Conservation (phyloP, 306 rosid species). For the Alnus glutinosa region DNA sequence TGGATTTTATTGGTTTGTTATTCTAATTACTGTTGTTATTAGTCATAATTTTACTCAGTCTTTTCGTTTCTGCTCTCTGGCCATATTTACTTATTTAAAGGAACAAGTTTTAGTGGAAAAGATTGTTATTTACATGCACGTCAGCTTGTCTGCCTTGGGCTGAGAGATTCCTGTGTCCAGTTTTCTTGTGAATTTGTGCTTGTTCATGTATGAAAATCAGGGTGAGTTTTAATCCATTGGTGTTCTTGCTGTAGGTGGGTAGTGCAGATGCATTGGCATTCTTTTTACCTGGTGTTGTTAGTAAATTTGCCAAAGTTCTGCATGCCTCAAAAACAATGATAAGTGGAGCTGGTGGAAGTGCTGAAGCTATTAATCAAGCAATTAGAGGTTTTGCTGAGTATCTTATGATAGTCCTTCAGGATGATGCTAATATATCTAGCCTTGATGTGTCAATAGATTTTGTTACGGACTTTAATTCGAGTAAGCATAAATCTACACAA, state of each 20-base stretch:
- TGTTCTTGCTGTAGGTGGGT: conserved; percentile 60
- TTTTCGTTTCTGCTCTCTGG: neutral
- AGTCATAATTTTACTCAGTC: neutral
- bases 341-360: conserved; percentile 92
- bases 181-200: neutral
- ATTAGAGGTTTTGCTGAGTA: conserved; percentile 82
- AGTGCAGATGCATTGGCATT: conserved; percentile 89
- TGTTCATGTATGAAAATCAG: neutral
- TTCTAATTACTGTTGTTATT: neutral
- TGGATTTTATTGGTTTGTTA: neutral
- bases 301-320: conserved; percentile 82
- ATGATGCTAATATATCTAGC: conserved; percentile 58
- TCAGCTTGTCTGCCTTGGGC: neutral
- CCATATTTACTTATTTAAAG: neutral
- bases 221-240: conserved; percentile 13
- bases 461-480: conserved; percentile 35
- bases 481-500: conserved; percentile 38
- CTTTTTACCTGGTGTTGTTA: conserved; percentile 92
- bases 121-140: neutral
- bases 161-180: neutral
- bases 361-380: conserved; percentile 75
- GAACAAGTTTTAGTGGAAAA: neutral
- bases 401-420: conserved; percentile 81
- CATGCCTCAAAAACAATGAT: conserved; percentile 66
- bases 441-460: conserved; percentile 38